A percentile compares a stretch with the other conserved stretches of the same genome.
phyloP scores from a whole-genome alignment of 345 rosid genomes.

The Eucalyptus regnans region DNA sequence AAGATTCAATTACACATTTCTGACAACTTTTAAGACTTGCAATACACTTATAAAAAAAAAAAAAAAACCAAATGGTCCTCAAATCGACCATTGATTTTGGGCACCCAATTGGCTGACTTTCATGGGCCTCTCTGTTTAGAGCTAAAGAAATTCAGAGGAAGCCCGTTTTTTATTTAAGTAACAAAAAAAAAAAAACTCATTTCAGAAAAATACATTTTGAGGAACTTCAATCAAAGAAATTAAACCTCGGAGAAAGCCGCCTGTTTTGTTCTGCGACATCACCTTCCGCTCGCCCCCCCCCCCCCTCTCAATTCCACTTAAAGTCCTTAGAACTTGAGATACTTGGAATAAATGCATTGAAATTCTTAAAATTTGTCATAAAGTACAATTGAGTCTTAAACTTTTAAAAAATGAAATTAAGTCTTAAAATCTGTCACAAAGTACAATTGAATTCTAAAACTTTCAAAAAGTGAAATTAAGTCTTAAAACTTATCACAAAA shows the following conservation, averaged over 20 bases:
- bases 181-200: not conserved
- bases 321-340: no score
- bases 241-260: not conserved
- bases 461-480: no score
- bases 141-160: not conserved
- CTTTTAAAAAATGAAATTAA: no score
- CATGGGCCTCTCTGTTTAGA: not conserved
- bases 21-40: not conserved
- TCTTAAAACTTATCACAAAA: no score
- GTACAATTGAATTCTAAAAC: fast-evolving
- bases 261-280: not conserved
- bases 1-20: no score
- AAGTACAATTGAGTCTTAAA: no score
- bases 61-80: not conserved
- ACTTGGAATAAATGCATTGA: no score
- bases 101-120: not conserved
- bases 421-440: no score
- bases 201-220: not conserved
- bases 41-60: not conserved
- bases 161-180: not conserved
- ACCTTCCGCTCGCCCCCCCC: not conserved
- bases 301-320: not conserved
- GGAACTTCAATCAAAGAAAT: not conserved
- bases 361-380: no score
- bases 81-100: not conserved